phyloP scores from a whole-genome alignment of 371 early-diverging fungal genomes.

The Apophysomyces variabilis region DNA sequence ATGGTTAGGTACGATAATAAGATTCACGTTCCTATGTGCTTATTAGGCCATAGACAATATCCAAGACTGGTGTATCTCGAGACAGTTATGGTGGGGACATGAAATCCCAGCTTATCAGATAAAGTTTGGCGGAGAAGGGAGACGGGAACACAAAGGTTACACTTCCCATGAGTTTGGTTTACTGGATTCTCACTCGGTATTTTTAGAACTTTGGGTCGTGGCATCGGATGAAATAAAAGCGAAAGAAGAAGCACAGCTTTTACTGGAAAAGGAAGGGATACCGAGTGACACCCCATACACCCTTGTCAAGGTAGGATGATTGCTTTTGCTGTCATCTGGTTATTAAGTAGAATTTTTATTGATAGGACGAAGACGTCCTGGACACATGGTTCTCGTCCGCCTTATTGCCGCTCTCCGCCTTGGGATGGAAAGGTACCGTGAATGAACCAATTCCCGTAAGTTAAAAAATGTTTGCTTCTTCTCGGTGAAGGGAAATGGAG shows the following conservation, averaged over 20 bases:
- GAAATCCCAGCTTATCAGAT: slow-evolving; percentile 97
- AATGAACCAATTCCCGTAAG: slow-evolving; percentile 41
- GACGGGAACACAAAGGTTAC: slow-evolving; percentile 15
- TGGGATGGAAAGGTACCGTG: slow-evolving; percentile 62
- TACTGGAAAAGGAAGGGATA: slow-evolving; percentile 34
- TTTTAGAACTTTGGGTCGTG: slow-evolving; percentile 73
- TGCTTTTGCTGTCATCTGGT: neutral
- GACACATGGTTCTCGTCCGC: slow-evolving; percentile 99
- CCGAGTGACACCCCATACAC: slow-evolving; percentile 33
- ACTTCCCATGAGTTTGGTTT: neutral
- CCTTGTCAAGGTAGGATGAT: slow-evolving; percentile 34
- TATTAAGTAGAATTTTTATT: slow-evolving; percentile 23
- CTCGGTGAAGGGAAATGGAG: too few relatives aligned
- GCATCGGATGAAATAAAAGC: slow-evolving; percentile 69
- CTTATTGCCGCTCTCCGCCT: slow-evolving; percentile 94
- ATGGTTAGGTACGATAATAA: slow-evolving; percentile 83
- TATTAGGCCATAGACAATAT: slow-evolving; percentile 64
- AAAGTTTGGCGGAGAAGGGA: slow-evolving; percentile 19
- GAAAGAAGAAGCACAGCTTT: slow-evolving; percentile 45
- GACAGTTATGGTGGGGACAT: slow-evolving; percentile 99
- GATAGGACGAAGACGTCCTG: slow-evolving; percentile 96
- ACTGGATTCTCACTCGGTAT: slow-evolving; percentile 14
- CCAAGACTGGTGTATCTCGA: slow-evolving; percentile 99
- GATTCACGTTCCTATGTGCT: too few relatives aligned
- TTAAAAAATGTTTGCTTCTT: neutral